Percentiles rank a stretch among this genome's conserved stretches.
These are phyloP conservation scores for Neopestalotiopsis sp. DNA, from an alignment of 2,329 filamentous ascomycete species.

Conservation along the genomic window DNA sequence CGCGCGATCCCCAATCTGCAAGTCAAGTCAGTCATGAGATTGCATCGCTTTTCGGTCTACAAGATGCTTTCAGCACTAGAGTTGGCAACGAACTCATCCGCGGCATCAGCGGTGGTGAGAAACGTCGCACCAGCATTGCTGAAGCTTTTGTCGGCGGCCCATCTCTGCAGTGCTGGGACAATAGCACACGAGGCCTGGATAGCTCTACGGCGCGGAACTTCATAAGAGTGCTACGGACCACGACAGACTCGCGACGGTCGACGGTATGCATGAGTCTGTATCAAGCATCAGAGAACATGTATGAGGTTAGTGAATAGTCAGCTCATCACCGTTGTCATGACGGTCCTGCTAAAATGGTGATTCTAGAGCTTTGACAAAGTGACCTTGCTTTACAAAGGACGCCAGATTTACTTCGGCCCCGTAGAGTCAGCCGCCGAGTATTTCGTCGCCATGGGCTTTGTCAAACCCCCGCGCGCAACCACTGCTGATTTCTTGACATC, in stretches of 20 bases:
- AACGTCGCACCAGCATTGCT: conserved; percentile 71
- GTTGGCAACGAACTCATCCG: conserved; percentile 66
- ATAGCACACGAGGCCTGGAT: conserved; percentile 80
- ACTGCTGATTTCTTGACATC: neutral
- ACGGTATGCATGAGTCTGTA: conserved; percentile 33
- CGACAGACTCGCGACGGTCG: too few species aligned
- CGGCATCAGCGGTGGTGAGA: conserved; percentile 62
- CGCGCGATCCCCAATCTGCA: conserved; percentile 28
- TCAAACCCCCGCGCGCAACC: neutral
- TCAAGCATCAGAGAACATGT: conserved; percentile 49
- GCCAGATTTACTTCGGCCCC: conserved; percentile 66
- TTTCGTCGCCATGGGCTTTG: neutral
- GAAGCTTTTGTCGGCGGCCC: conserved; percentile 63
- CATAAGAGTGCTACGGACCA: neutral
- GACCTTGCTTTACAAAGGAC: conserved; percentile 74
- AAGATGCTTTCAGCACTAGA: too few species aligned
- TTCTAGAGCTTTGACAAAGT: conserved; percentile 72
- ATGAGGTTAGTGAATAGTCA: too few species aligned
- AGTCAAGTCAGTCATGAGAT: too few species aligned
- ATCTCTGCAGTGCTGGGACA: conserved; percentile 49
- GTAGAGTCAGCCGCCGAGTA: conserved; percentile 50
- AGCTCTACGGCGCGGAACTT: conserved; percentile 81
- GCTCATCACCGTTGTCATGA: too few species aligned
- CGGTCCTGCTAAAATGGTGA: too few species aligned
- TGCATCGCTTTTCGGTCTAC: too few species aligned